Percentiles rank a stretch among this genome's conserved stretches.
phyloP scores from a whole-genome alignment of 164 flowering plant genomes.

The Kingdonia uniflora region DNA sequence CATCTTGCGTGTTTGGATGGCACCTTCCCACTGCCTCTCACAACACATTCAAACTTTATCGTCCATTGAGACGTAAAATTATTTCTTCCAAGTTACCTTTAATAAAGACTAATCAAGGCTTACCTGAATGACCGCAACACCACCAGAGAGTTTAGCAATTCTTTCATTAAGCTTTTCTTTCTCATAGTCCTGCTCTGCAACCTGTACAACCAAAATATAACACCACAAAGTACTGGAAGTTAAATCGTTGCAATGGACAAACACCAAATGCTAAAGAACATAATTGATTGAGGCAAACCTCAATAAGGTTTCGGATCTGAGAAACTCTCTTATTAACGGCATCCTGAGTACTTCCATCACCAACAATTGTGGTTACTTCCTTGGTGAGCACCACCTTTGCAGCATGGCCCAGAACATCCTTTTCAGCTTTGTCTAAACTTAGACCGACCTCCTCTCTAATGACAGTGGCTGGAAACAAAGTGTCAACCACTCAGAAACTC shows the following conservation, averaged over 20 bases:
- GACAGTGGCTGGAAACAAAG: conserved; percentile 58
- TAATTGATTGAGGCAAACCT: conserved; percentile 26
- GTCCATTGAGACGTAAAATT: too few relatives aligned
- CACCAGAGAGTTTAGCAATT: conserved; percentile 95
- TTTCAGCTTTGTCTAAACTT: conserved; percentile 78
- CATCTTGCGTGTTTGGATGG: too few relatives aligned
- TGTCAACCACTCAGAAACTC: background rate
- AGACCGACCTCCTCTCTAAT: conserved; percentile 92
- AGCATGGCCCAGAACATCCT: conserved; percentile 83
- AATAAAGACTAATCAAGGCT: background rate
- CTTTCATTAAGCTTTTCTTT: conserved; percentile 92
- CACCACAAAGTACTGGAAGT: background rate
- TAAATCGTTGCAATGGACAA: background rate
- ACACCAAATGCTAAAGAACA: background rate
- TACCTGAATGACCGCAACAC: conserved; percentile 97
- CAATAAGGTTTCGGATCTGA: conserved; percentile 79
- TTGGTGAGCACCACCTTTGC: conserved; percentile 95
- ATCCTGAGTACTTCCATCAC: conserved; percentile 97
- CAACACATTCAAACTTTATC: too few relatives aligned
- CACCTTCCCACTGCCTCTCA: too few relatives aligned
- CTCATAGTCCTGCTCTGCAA: conserved; percentile 89
- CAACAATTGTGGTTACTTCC: conserved; percentile 84
- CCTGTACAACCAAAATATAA: conserved; percentile 28
- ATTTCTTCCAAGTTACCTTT: too few relatives aligned
- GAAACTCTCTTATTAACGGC: conserved; percentile 79